A percentile compares a stretch with the other conserved stretches of the same genome.
phyloP scores from a whole-genome alignment of 192 early-diverging fungal genomes.

The Backusella westeae region DNA sequence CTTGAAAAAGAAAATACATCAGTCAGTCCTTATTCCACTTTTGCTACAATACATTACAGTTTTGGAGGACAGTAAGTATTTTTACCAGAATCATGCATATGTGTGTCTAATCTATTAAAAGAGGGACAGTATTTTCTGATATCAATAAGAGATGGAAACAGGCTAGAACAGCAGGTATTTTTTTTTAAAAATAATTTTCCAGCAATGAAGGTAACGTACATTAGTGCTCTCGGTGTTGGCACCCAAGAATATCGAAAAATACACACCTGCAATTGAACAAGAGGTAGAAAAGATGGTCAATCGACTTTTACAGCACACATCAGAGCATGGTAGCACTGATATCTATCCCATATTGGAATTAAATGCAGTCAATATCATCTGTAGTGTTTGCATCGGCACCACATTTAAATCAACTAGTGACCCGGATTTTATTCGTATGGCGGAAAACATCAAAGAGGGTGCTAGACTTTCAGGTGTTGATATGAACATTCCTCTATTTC shows the following conservation, averaged over 20 bases:
- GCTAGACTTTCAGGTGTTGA: background rate
- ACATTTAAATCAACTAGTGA: background rate
- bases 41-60: background rate
- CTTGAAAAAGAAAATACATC: too few species aligned
- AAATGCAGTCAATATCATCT: background rate
- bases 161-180: conserved; percentile 3
- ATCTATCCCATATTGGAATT: background rate
- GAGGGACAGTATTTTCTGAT: background rate
- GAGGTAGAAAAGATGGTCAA: background rate
- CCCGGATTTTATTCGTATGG: background rate
- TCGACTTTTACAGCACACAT: background rate
- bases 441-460: background rate
- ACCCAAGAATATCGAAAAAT: background rate
- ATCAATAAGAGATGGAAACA: background rate
- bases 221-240: background rate
- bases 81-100: background rate
- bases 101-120: background rate
- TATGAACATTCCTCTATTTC: background rate
- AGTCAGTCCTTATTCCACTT: background rate
- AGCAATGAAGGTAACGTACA: too few species aligned
- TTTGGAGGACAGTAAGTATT: background rate
- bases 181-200: too few species aligned
- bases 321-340: background rate
- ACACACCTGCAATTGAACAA: background rate
- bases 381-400: background rate